Percentiles rank a stretch among this genome's conserved stretches.
Evolutionary conservation across 2,329 filamentous ascomycete species (phyloP).

Genomic region (Ceratocystis huliohia): DNA sequence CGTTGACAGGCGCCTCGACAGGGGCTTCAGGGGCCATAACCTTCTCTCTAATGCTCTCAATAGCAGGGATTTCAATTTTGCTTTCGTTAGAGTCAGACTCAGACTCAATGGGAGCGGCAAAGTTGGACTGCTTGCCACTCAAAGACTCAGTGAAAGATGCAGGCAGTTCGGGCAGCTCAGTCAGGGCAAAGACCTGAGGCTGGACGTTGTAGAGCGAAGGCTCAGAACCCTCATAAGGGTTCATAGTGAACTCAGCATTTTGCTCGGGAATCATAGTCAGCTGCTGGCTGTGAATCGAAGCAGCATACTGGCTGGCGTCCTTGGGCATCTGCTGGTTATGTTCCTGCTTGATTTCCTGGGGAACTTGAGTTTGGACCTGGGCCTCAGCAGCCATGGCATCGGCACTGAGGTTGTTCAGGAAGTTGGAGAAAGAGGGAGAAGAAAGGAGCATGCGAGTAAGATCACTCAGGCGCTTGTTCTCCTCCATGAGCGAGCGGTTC

Average conservation of each 20-base stretch:
- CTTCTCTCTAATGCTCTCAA: conserved; percentile 37
- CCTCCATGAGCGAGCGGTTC: conserved; percentile 70
- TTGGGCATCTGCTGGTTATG: conserved; percentile 43
- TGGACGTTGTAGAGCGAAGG: conserved; percentile 46
- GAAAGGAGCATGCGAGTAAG: conserved; percentile 70
- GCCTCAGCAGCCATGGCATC: conserved; percentile 30
- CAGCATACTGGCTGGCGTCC: conserved; percentile 50
- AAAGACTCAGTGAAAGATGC: conserved; percentile 48
- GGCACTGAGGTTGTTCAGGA: conserved; percentile 55
- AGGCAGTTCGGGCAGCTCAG: conserved; percentile 56
- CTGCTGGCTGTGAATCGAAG: conserved; percentile 43
- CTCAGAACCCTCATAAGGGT: conserved; percentile 41
- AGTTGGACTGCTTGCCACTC: conserved; percentile 56
- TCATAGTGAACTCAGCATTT: conserved; percentile 58
- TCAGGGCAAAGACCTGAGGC: conserved; percentile 59
- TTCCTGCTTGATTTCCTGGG: conserved; percentile 24
- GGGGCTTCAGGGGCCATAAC: conserved; percentile 26
- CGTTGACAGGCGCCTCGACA: conserved; percentile 30
- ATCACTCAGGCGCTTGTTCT: conserved; percentile 69
- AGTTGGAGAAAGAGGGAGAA: conserved; percentile 71
- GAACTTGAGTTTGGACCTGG: conserved; percentile 27
- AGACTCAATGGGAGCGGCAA: conserved; percentile 34
- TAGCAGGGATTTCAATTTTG: conserved; percentile 43
- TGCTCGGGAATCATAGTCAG: conserved; percentile 77
- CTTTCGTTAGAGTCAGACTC: conserved; percentile 37